Evolutionary conservation across 164 flowering plant genomes (phyloP), one percentile per base, ranked within the genome.

Genomic region (Stephania japonica): DNA sequence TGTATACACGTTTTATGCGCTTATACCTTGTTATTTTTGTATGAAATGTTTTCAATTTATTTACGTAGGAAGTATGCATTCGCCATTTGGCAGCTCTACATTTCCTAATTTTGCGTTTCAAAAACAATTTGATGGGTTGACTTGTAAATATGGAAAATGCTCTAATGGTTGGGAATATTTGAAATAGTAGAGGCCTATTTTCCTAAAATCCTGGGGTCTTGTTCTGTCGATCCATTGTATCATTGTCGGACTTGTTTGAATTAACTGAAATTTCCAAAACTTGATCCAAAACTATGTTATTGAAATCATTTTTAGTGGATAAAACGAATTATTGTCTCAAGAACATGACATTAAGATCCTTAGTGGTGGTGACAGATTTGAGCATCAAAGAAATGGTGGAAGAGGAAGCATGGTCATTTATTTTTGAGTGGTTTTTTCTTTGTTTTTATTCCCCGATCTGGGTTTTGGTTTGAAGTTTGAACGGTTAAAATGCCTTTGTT

Each of bases 401-500:
- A 8, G 44, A 38, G 43, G 23, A 67, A 41, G 6, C 16, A 38
- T 11, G 6, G 3, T 18, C 1, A 38, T 41, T 41, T 38, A n/a
- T 19, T 16, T 67, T 0, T 5, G 23, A 38, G 41, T 14, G 6
- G 16, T 18, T 23, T 27, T 41, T 18, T 38, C 21, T 32, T 67
- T 16, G 7, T 38, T n/a, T 14, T 67, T 67, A 19, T 14, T 38
- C 18, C 43, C 19, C 41, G 69, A 25, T 0, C 19, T 23, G 10
- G 5, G 6, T 42, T 42, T 38, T 19, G n/a, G n/a, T n/a, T n/a
- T n/a, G n/a, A n/a, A n/a, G n/a, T 25, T 69, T 23, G 27, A 56
- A 64, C 67, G 68, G 32, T 23, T 10, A 42, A 78, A 74, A 69
- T 38, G 49, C 13, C 47, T 47, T 41, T 72, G n/a, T 12, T 41